Conservation (phyloP, 768 basidiomycete genomes). For the Xanthoconium purpureum region DNA sequence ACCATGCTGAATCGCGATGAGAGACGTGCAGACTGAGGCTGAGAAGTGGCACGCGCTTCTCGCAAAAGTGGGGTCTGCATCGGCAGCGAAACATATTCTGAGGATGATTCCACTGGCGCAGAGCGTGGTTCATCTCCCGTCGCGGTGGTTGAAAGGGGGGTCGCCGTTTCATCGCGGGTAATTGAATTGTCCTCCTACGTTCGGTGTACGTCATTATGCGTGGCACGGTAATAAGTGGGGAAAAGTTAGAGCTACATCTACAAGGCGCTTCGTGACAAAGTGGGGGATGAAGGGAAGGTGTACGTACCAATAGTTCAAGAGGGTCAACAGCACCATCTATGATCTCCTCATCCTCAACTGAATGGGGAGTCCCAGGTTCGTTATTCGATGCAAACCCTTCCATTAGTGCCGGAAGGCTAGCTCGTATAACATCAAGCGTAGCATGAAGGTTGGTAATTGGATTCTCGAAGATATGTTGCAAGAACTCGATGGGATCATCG, state of each 20-base stretch:
- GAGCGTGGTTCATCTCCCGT: constrained; percentile 2
- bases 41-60: constrained; percentile 9
- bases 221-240: constrained; percentile 16
- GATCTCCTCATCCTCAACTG: constrained; percentile 31
- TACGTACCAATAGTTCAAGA: constrained; percentile 27
- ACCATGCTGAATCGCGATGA: constrained; percentile 28
- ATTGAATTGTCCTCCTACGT: constrained; percentile 16
- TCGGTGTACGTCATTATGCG: constrained; percentile 1
- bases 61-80: neutral
- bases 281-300: constrained; percentile 15
- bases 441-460: constrained; percentile 44
- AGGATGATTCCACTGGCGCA: constrained; percentile 1
- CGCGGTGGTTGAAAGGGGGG: neutral
- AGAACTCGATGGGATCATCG: constrained; percentile 38
- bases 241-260: constrained; percentile 33
- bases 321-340: constrained; percentile 9
- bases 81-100: neutral
- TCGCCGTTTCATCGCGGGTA: constrained; percentile 3
- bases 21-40: constrained; percentile 4
- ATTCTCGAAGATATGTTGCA: constrained; percentile 51
- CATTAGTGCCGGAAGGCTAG: constrained; percentile 31
- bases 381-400: constrained; percentile 18
- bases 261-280: constrained; percentile 24
- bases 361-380: constrained; percentile 27
- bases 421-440: constrained; percentile 33